Conservation (phyloP, 305 asterid genomes). For the Nicotiana rustica region DNA sequence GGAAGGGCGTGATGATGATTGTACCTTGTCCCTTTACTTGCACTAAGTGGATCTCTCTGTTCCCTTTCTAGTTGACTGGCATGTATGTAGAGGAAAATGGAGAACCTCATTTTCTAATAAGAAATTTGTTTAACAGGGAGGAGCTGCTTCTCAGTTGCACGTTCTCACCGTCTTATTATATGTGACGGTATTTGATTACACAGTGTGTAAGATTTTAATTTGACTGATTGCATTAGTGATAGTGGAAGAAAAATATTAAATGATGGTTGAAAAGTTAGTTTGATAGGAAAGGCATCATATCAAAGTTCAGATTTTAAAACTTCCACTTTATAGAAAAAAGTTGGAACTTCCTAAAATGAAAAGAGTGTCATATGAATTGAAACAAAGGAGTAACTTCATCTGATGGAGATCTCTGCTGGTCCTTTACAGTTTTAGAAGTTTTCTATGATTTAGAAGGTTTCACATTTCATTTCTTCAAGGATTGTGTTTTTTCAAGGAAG, state of each 20-base stretch:
- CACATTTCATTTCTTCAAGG: background rate
- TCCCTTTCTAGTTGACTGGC: background rate
- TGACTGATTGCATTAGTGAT: background rate
- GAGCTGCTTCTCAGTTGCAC: background rate
- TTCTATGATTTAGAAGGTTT: background rate
- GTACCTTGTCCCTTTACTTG: background rate
- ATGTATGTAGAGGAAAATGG: background rate
- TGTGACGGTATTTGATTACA: background rate
- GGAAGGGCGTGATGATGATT: background rate
- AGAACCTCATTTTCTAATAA: background rate
- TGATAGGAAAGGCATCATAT: background rate
- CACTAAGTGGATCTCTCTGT: background rate
- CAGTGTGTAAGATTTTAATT: background rate
- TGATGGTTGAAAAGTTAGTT: background rate
- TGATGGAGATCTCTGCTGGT: slow-evolving; percentile 1
- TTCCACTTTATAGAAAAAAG: background rate
- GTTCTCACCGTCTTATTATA: background rate
- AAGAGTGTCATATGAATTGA: background rate
- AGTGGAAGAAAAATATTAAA: background rate
- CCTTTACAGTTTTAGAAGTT: background rate
- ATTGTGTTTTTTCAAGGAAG: background rate
- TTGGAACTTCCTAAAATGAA: background rate
- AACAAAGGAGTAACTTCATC: background rate
- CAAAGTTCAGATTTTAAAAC: background rate
- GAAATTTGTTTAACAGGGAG: background rate